Percentiles rank a stretch among this genome's conserved stretches.
These are phyloP conservation scores for Solanum verrucosum DNA, from an alignment of 257 asterid genomes.

Conservation along the genomic window DNA sequence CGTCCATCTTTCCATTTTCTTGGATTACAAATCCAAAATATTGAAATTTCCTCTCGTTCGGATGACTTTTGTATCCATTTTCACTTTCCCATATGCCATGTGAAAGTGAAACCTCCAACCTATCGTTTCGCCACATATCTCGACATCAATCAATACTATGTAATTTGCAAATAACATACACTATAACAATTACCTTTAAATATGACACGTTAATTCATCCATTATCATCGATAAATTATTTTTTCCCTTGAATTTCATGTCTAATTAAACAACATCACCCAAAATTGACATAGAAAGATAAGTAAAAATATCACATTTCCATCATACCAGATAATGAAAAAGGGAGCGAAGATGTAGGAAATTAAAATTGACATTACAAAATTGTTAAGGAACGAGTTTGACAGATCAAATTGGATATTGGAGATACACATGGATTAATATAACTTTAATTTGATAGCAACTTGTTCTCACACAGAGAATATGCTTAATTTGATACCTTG, in stretches of 20 bases:
- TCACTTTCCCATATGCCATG: neutral
- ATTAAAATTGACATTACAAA: too few species aligned
- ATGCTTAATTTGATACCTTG: neutral
- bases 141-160: neutral
- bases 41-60: too few species aligned
- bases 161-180: neutral
- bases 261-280: neutral
- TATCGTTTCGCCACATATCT: fast-evolving
- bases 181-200: neutral
- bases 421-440: neutral
- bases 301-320: neutral
- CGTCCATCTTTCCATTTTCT: neutral
- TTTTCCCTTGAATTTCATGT: neutral
- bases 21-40: neutral
- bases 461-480: neutral
- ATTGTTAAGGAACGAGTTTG: too few species aligned
- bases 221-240: neutral
- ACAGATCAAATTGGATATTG: too few species aligned
- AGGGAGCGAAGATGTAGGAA: too few species aligned
- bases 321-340: neutral
- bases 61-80: neutral
- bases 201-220: neutral
- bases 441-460: neutral
- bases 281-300: neutral
- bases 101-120: neutral